Base-by-base conservation (phyloP, 768 basidiomycete genomes). In the button mushroom (Agaricus bisporus) region DNA sequence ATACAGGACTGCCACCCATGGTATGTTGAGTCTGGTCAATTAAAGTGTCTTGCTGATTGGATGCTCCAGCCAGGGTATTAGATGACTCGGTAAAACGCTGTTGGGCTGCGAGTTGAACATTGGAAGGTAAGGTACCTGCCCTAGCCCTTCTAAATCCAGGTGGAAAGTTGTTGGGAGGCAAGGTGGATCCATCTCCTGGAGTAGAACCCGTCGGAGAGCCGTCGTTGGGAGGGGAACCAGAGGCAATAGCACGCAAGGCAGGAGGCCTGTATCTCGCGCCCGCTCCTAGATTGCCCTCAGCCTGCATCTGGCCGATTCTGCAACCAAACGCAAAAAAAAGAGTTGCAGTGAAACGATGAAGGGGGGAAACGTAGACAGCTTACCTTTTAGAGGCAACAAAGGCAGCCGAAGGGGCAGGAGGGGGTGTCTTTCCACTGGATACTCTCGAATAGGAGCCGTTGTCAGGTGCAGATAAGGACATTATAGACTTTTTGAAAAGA, bases 81-180 rank as follows among this genome's bases (percentile, higher is more conserved):
- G 83, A 79, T 54, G 84, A 77, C 29, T 85, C 83, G 26, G 85
- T 85, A 69, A 83, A 91, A 54, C 85, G 82, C 41, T 54, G 53
- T 68, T 91, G 88, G 49, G 91, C 85, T 55, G 87, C 88, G 61
- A 92, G 84, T 64, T 88, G 86, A 49, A 95, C 86, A 68, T 95
- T 95, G 61, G 94, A 95, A 72, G 95, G 95, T 64, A 98, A 82
- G 77, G 95, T 98, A 54, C 94, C 95, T 60, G 95, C 95, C 84
- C 94, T 85, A 65, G 93, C 91, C 77, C 94, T 85, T 73, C 91
- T 83, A 68, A 93, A 95, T 57, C 91, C 89, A 51, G 88, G 77
- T 56, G 90, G 88, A 68, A 82, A 89, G 72, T 83, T 88, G 67
- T 85, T 83, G 59, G 85, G 77, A 61, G 88, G 82, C 64, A 85